Base-by-base conservation (phyloP, 2,329 filamentous ascomycete species). In the Ceratocystis ficicola region DNA sequence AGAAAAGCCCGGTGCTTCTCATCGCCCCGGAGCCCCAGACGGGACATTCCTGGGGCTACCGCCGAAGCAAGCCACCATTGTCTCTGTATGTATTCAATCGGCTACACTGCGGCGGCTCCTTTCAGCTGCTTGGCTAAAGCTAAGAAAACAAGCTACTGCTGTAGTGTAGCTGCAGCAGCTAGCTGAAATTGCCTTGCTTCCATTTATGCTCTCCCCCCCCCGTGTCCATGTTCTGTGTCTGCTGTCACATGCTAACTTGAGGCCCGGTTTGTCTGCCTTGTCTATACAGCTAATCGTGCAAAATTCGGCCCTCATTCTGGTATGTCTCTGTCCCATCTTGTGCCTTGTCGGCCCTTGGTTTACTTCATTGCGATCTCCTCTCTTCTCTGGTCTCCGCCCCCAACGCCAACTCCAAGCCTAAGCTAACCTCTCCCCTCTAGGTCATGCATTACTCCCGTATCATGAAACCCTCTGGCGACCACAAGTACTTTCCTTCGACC, bases 391-490 rank as follows among this genome's bases (percentile, higher is more conserved):
- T 46, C 36, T 62, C 41, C 12, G 36, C 36, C 44, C 60, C 36
- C 41, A 32, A n/a, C 36, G 7, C 55, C 17, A 22, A 22, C 10
- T 25, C 28, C 8, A 17, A 44, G 8, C 57, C 44, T 20, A 32
- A 32, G 68, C 61, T 64, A 64, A 64, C 62, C 15, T 63, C 65
- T 67, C 65, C 25, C 32, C 63, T 30, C 20, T 72, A 93, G 89
- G 82, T 96, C 66, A 88, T 96, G 81, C 93, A 96, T 77, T 96
- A 97, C 76, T 96, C 92, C 36, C 85, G 92, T 70, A 86, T 95
- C 68, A 96, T 96, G 92, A 88, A 91, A n/a, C 81, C 86, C 8
- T 80, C 83, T 8, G 86, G 87, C 73, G 89, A 90, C 70, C 89
- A 92, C 73, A 87, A 92, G 73, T 97, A 96, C 76, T 90, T 94